phyloP scores from a whole-genome alignment of 2,329 filamentous ascomycete genomes.

The Penicillium sp. region DNA sequence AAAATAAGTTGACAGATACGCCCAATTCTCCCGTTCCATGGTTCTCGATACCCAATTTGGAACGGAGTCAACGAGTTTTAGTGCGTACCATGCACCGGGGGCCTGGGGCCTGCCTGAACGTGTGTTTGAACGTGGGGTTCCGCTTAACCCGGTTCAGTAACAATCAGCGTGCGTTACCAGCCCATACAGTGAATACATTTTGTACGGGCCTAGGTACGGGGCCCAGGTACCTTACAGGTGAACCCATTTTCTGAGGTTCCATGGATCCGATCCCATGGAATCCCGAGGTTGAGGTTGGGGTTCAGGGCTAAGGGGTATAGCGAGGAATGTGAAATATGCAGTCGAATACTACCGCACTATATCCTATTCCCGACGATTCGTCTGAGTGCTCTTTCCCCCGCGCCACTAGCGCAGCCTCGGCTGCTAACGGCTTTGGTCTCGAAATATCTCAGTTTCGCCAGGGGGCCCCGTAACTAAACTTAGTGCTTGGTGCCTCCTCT shows the following conservation, averaged over 20 bases:
- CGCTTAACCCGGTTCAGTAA: conserved; percentile 10
- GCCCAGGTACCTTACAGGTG: neutral
- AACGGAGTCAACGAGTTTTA: neutral
- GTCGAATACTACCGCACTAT: neutral
- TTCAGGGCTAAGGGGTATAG: neutral
- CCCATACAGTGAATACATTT: neutral
- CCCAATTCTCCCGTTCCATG: neutral
- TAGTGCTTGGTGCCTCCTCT: neutral
- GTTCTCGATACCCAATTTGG: neutral
- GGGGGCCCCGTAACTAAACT: neutral
- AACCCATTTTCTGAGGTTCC: neutral
- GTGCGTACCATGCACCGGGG: conserved; percentile 6
- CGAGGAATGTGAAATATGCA: neutral
- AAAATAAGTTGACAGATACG: neutral
- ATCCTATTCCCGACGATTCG: neutral
- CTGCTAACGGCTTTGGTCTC: conserved; percentile 11
- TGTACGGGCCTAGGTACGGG: too few relatives aligned
- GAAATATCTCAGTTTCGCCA: neutral
- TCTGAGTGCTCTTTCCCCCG: conserved; percentile 6
- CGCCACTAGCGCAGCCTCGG: conserved; percentile 15
- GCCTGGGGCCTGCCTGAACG: conserved; percentile 11
- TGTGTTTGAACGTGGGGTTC: conserved; percentile 11
- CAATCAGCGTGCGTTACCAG: conserved; percentile 8
- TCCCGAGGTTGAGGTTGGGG: neutral
- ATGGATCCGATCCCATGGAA: neutral